These are phyloP conservation scores for Paracamarosporium sp. DNA, from an alignment of 2,329 filamentous ascomycete genomes.

Conservation along the genomic window DNA sequence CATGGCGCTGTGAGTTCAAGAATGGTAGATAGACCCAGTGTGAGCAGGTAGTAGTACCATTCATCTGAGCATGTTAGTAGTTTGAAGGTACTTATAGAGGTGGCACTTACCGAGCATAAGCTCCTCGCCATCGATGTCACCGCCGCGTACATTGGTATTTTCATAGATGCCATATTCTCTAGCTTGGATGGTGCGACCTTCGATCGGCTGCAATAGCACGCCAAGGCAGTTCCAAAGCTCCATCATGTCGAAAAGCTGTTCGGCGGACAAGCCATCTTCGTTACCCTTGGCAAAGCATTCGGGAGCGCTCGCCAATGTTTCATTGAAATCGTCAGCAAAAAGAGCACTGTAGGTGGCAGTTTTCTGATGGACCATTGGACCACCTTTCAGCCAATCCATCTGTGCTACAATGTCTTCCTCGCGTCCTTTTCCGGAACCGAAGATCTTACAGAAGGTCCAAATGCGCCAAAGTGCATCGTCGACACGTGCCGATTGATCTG, in stretches of 20 bases:
- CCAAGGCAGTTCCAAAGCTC: constrained; percentile 69
- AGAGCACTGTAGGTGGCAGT: constrained; percentile 54
- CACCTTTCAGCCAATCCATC: constrained; percentile 69
- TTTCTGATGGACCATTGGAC: constrained; percentile 57
- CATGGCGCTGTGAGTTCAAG: constrained; percentile 56
- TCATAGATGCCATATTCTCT: constrained; percentile 64
- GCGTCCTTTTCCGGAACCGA: constrained; percentile 64
- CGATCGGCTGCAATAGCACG: constrained; percentile 62
- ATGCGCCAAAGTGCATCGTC: constrained; percentile 70
- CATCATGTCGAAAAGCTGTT: constrained; percentile 68
- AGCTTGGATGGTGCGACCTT: constrained; percentile 62
- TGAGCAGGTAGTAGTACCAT: constrained; percentile 67
- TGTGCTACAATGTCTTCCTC: constrained; percentile 67
- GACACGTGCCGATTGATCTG: constrained; percentile 57
- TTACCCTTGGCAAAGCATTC: constrained; percentile 67
- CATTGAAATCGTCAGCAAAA: constrained; percentile 59
- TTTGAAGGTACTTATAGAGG: neutral
- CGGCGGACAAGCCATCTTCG: constrained; percentile 58
- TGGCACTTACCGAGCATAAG: constrained; percentile 56
- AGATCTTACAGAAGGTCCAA: constrained; percentile 71
- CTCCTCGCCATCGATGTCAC: constrained; percentile 60
- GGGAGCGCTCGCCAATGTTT: constrained; percentile 62
- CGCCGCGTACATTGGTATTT: constrained; percentile 51
- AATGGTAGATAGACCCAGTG: constrained; percentile 63
- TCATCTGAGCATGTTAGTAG: constrained; percentile 55